These are phyloP conservation scores for Cyberlindnera euphorbiiphila DNA, from an alignment of 805 yeast species.

Conservation along the genomic window DNA sequence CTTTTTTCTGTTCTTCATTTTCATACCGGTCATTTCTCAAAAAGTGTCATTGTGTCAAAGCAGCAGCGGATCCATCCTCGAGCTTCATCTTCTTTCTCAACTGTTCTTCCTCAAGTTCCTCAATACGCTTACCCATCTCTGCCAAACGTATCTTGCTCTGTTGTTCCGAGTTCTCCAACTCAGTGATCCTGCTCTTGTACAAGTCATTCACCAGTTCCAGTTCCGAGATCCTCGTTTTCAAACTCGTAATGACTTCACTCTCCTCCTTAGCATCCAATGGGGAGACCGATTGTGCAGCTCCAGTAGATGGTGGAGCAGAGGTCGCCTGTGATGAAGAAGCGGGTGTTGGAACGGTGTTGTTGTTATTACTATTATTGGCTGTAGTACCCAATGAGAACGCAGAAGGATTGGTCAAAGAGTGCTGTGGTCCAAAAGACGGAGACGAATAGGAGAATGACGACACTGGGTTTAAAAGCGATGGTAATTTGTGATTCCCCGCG, in stretches of 20 bases:
- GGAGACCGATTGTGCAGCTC: no score
- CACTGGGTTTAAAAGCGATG: conserved; percentile 21
- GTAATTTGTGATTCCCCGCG: conserved; percentile 16
- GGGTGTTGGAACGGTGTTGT: conserved; percentile 1
- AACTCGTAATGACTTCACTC: conserved; percentile 28
- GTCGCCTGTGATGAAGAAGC: neutral
- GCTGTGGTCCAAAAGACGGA: conserved; percentile 46
- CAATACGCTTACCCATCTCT: conserved; percentile 13
- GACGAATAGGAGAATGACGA: conserved; percentile 31
- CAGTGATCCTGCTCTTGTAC: conserved; percentile 76
- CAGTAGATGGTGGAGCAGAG: neutral
- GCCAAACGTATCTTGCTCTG: conserved; percentile 15
- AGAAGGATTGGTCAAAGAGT: conserved; percentile 27
- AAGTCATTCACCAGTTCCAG: conserved; percentile 88
- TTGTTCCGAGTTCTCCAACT: conserved; percentile 48
- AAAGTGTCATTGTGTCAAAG: no score
- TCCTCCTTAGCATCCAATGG: no score
- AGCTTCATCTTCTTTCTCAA: conserved; percentile 20
- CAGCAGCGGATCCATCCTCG: conserved; percentile 14
- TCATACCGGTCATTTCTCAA: neutral
- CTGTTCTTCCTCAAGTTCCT: conserved; percentile 13
- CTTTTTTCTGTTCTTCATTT: no score
- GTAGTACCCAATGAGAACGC: conserved; percentile 23
- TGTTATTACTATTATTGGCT: conserved; percentile 1
- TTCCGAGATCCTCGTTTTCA: conserved; percentile 79